A percentile compares a stretch with the other conserved stretches of the same genome.
phyloP scores from a whole-genome alignment of 768 basidiomycete species.

The Suillus americanus region DNA sequence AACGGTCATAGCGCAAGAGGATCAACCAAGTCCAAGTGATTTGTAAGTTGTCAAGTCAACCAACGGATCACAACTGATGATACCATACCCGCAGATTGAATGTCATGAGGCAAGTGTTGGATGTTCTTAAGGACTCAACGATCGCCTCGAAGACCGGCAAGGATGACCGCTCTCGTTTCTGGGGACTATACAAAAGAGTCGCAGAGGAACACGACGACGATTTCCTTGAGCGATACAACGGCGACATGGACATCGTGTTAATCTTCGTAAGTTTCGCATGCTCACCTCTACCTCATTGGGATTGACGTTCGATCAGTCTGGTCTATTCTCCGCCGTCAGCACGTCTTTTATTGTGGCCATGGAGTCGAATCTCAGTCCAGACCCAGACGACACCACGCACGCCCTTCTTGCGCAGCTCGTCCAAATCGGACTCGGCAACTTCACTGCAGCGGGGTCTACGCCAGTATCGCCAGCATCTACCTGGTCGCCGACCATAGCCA shows the following conservation, averaged over 20 bases:
- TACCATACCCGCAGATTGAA: background rate
- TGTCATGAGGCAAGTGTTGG: background rate
- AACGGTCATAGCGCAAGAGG: background rate
- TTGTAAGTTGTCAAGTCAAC: background rate
- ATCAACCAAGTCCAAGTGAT: background rate
- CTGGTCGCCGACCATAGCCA: background rate
- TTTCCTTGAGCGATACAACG: conserved; percentile 15
- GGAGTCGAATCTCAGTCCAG: conserved; percentile 10
- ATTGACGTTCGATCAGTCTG: conserved; percentile 1
- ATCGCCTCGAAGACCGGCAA: background rate
- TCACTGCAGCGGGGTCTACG: conserved; percentile 6
- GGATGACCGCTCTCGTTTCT: conserved; percentile 9
- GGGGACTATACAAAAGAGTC: conserved; percentile 11
- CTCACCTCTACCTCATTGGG: background rate
- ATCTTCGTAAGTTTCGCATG: conserved; percentile 17
- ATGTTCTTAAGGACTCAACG: background rate
- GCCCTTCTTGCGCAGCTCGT: conserved; percentile 12
- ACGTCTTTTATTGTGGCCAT: conserved; percentile 12
- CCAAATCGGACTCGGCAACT: conserved; percentile 3
- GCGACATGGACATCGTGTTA: conserved; percentile 20
- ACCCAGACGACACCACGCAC: conserved; percentile 11
- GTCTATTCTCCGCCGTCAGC: conserved; percentile 15
- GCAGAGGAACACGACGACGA: conserved; percentile 18
- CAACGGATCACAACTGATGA: background rate
- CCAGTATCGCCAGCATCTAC: background rate